Percentiles rank a stretch among this genome's conserved stretches.
These are phyloP conservation scores for Aspergillus heteromorphus DNA, from an alignment of 495 filamentous ascomycete species.

Conservation along the genomic window DNA sequence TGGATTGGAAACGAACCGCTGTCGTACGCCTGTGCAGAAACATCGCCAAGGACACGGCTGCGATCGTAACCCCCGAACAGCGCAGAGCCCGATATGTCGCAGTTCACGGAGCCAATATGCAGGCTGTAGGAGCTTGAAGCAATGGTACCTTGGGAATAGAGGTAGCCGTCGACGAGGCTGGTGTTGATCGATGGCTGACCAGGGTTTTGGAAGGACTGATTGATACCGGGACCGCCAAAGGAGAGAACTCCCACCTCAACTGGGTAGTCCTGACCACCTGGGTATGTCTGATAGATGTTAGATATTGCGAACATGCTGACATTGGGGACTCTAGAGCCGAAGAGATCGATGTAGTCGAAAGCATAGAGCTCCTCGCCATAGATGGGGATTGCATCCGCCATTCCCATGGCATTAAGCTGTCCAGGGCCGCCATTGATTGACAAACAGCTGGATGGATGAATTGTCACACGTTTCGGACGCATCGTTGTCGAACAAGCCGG, in stretches of 20 bases:
- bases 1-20: conserved; percentile 21
- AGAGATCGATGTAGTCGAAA: background rate
- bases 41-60: conserved; percentile 30
- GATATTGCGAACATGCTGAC: background rate
- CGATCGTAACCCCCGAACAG: conserved; percentile 50
- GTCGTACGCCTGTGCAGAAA: conserved; percentile 14
- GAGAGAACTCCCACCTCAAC: background rate
- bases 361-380: background rate
- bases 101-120: conserved; percentile 46
- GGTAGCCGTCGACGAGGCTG: background rate
- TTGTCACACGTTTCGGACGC: background rate
- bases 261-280: background rate
- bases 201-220: background rate
- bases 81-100: conserved; percentile 36
- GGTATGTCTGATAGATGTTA: background rate
- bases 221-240: background rate
- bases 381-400: background rate
- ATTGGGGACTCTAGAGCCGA: background rate
- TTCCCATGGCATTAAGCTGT: background rate
- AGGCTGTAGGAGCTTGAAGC: conserved; percentile 48
- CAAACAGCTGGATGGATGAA: background rate
- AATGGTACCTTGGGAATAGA: conserved; percentile 12
- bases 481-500: background rate
- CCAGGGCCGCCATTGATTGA: background rate
- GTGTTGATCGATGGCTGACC: background rate